Conservation (phyloP, 176 grass and related monocot genomes). For the Aegilops longissima region DNA sequence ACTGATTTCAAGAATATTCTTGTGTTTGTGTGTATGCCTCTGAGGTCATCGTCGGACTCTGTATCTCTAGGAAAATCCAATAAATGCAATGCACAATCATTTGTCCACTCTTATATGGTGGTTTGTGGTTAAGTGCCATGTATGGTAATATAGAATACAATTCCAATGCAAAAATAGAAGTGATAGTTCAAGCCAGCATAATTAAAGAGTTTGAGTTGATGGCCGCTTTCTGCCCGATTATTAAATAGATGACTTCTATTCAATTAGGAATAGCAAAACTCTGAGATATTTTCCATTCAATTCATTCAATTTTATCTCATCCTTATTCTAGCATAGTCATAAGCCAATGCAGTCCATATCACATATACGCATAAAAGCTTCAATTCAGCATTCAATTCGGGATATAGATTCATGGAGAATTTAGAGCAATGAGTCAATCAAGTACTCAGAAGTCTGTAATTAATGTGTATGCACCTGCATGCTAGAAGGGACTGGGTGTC, state of each 20-base stretch:
- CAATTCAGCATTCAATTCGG: neutral
- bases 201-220: conserved; percentile 5
- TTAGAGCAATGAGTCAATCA: neutral
- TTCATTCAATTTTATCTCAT: neutral
- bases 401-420: neutral
- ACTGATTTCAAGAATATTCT: neutral
- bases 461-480: neutral
- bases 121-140: neutral
- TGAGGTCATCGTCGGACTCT: neutral
- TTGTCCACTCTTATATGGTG: neutral
- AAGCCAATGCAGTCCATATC: neutral
- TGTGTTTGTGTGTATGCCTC: neutral
- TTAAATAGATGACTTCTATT: neutral
- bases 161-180: neutral
- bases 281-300: neutral
- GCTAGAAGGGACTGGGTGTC: neutral
- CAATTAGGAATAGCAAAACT: neutral
- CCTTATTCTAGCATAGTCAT: neutral
- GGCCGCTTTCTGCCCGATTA: neutral
- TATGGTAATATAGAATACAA: neutral
- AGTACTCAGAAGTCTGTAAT: neutral
- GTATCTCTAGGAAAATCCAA: neutral
- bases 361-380: neutral
- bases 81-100: neutral
- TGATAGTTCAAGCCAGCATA: neutral